Conservation (phyloP, 805 yeast genomes). For the Vanderwaltozyma polyspora region DNA sequence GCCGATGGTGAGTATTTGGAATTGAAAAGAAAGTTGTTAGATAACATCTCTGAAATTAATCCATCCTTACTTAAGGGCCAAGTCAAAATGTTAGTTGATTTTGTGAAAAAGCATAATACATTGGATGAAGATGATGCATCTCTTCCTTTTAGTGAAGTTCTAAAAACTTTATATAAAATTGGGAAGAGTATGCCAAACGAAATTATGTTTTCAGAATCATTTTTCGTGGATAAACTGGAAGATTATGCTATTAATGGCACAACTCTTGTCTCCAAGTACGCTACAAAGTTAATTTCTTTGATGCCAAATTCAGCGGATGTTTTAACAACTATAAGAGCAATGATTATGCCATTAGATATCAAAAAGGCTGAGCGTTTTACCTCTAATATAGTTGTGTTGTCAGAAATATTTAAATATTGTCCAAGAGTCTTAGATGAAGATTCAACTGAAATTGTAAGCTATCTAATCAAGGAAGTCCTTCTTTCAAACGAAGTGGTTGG, state of each 20-base stretch:
- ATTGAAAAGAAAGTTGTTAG: constrained; percentile 40
- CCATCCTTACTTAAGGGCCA: constrained; percentile 61
- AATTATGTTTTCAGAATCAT: constrained; percentile 32
- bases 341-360: constrained; percentile 41
- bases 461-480: constrained; percentile 51
- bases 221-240: constrained; percentile 36
- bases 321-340: constrained; percentile 30
- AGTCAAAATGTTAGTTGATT: constrained; percentile 36
- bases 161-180: constrained; percentile 53
- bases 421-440: constrained; percentile 40
- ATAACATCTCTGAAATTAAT: constrained; percentile 43
- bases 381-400: constrained; percentile 47
- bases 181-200: constrained; percentile 39
- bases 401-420: constrained; percentile 43
- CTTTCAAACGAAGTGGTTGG: constrained; percentile 37
- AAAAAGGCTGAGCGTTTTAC: constrained; percentile 30
- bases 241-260: constrained; percentile 41
- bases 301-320: constrained; percentile 32
- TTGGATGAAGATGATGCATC: constrained; percentile 10
- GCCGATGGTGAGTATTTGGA: constrained; percentile 26
- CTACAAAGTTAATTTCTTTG: constrained; percentile 47
- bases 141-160: constrained; percentile 28
- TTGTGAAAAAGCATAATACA: constrained; percentile 20
- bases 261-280: constrained; percentile 52
- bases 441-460: constrained; percentile 47